Conservation (phyloP, 495 filamentous ascomycete genomes). For the Penicillium goetzii region DNA sequence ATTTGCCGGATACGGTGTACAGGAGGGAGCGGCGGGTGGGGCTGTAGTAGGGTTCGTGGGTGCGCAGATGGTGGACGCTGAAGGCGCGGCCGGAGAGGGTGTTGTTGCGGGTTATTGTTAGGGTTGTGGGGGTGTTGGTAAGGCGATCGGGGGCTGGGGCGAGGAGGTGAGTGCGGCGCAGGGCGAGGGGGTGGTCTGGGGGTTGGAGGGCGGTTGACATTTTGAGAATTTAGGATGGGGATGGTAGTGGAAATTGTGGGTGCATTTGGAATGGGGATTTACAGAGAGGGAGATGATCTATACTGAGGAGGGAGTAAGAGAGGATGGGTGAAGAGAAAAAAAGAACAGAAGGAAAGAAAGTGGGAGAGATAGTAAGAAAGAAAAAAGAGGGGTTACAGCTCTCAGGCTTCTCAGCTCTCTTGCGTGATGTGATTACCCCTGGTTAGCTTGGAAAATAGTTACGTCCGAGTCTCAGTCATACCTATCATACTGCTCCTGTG, state of each 20-base stretch:
- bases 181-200: constrained; percentile 31
- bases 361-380: not conserved
- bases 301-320: not conserved
- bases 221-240: not conserved
- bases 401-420: not conserved
- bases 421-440: constrained; percentile 1
- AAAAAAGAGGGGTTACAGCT: not conserved
- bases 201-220: constrained; percentile 27
- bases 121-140: constrained; percentile 33
- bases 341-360: not conserved
- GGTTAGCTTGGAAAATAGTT: not conserved
- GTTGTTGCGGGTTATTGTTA: constrained; percentile 27
- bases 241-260: not conserved
- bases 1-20: constrained; percentile 27
- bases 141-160: constrained; percentile 31
- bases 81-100: constrained; percentile 21
- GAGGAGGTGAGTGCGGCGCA: constrained; percentile 32
- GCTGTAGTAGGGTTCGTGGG: constrained; percentile 25
- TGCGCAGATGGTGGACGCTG: constrained; percentile 24
- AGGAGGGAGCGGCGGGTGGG: constrained; percentile 22
- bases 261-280: not conserved
- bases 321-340: not conserved
- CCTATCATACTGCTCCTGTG: not conserved
- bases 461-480: not conserved
- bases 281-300: not conserved